Evolutionary conservation across 441 rosid species (phyloP).

Genomic region (Capsella rubella): DNA sequence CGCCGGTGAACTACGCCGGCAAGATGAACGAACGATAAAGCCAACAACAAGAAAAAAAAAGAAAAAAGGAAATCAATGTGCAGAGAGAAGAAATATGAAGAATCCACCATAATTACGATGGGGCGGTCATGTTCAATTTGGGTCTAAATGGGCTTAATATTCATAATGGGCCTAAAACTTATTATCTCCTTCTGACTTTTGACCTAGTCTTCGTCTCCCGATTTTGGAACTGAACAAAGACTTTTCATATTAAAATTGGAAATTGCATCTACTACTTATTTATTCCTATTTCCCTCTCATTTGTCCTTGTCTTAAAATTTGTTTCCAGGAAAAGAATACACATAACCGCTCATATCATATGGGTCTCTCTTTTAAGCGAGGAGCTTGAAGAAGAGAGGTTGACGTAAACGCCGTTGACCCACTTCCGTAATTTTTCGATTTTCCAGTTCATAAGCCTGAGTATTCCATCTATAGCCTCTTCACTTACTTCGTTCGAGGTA

Average conservation of each 20-base stretch:
- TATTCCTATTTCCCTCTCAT: conserved; percentile 27
- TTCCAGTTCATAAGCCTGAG: too few relatives aligned
- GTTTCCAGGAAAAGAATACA: background rate
- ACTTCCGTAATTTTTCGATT: too few relatives aligned
- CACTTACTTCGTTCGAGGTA: background rate
- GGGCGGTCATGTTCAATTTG: background rate
- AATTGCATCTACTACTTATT: background rate
- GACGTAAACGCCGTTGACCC: too few relatives aligned
- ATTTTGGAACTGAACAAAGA: background rate
- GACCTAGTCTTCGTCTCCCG: conserved; percentile 16
- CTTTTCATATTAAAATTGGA: background rate
- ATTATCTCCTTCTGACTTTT: conserved; percentile 22
- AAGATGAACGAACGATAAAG: background rate
- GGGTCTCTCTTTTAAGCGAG: background rate
- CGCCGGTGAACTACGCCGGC: conserved; percentile 16
- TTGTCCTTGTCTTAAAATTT: background rate
- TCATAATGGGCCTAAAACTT: conserved; percentile 5
- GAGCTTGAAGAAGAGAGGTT: background rate
- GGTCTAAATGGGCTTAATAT: background rate
- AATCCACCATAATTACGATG: background rate
- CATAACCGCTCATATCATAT: conserved; percentile 8
- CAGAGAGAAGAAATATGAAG: background rate
- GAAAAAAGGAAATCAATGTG: background rate
- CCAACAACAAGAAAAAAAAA: background rate
- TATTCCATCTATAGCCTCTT: background rate